Evolutionary conservation across 78 protist genomes (phyloP), one percentile per base, ranked within the genome.

Genomic region (Dictyostelium capitatum): DNA sequence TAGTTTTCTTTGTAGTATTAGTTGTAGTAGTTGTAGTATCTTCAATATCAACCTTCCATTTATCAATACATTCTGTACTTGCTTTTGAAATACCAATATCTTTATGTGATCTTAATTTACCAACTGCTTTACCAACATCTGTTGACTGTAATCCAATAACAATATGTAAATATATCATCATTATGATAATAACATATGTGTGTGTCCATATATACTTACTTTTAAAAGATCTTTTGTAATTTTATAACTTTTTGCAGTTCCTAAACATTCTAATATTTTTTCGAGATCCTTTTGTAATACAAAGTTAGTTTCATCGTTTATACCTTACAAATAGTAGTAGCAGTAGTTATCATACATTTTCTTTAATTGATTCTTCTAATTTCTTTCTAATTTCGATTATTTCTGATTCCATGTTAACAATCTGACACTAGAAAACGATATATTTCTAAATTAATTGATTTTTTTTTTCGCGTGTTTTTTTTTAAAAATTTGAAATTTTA

Each of bases 81-180:
- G 73, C 59, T 43, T 19, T 74, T 47, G 81, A 54, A 59, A 84
- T 56, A 3, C 41, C 25, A 20, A 28, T 43, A 57, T 84, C 65
- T 8, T 54, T 84, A 20, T 84, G 41, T 20, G 20, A 56, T 59
- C 91, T 72, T 17, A 84, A 32, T 74, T 72, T 54, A 11, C 91
- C 91, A 6, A 84, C 75, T 67, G 91, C 41, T 74, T 74, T 54
- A 57, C 91, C 91, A 46, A 84, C 74, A n/a, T 20, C 37, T 74
- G 91, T 84, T 43, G 23, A 74, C 91, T 84, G 17, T 53, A 70
- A 19, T 46, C 2, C 1, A 32, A 46, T n/a, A 72, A n/a, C n/a
- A n/a, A 67, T n/a, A 32, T 11, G 23, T 8, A 67, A 30, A 11
- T 78, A 28, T 50, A 23, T 47, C n/a, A n/a, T n/a, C n/a, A n/a